phyloP scores from a whole-genome alignment of 2,329 filamentous ascomycete genomes.

The Hirsutella thompsonii region DNA sequence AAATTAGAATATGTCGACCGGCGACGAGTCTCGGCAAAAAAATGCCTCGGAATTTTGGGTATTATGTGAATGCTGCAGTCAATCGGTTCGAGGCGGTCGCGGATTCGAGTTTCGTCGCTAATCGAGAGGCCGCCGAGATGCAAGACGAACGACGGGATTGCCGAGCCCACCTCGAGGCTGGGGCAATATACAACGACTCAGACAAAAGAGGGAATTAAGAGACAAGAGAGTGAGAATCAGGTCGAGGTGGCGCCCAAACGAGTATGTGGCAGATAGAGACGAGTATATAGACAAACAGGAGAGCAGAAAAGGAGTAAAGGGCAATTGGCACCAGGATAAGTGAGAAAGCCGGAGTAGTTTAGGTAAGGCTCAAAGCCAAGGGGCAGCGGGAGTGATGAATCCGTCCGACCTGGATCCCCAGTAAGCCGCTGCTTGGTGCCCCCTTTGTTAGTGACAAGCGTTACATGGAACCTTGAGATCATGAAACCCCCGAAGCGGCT shows the following conservation, averaged over 20 bases:
- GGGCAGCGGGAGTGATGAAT: background rate
- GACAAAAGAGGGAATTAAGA: background rate
- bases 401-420: conserved; percentile 1
- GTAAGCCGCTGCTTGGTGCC: background rate
- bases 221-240: background rate
- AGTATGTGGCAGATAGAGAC: background rate
- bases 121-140: background rate
- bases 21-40: conserved; percentile 25
- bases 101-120: too few species aligned
- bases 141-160: too few species aligned
- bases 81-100: too few species aligned
- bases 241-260: background rate
- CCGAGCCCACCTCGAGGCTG: too few species aligned
- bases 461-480: background rate
- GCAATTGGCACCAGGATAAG: background rate
- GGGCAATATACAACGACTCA: background rate
- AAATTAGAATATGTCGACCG: conserved; percentile 31
- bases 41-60: background rate
- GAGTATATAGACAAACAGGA: background rate
- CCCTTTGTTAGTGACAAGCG: background rate
- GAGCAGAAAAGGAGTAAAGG: background rate
- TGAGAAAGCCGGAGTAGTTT: background rate
- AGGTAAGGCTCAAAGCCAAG: background rate
- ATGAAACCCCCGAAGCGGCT: background rate
- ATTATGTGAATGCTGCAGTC: background rate